Base-by-base conservation (phyloP, 192 early-diverging fungal species). In the Coemansia nantahalensis region DNA sequence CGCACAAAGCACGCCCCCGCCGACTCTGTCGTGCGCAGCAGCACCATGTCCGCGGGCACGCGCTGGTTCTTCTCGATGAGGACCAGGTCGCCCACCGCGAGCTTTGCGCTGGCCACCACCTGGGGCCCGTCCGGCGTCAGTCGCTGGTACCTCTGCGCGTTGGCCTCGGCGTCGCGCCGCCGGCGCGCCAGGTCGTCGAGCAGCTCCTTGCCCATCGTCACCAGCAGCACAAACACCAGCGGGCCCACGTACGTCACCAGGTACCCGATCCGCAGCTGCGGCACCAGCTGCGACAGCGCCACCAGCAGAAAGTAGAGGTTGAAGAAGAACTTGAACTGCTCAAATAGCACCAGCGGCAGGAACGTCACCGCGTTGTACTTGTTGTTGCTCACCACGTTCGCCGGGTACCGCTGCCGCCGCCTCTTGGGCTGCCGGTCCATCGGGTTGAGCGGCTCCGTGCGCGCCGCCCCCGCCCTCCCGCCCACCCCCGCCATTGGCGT, bases 321-420 rank as follows among this genome's bases (percentile, higher is more conserved):
- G 77, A 95, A 93, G 57, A 97, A 94, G 53, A 91, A 88, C 65
- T 89, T 90, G 80, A 97, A 97, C 88, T 92, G 88, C 67, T 92
- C 86, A 35, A 97, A 89, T 38, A 92, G 79, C 11, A 92, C 88
- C 26, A 88, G 53, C 14, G 90, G 90, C 32, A 92, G 48, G 47
- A 92, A 92, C 13, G 83, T 90, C 22, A 90, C 56, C 9, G 89
- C 47, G 62, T 81, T 90, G 71, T 92, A 92, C 65, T 89, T 90
- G 64, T 94, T 91, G 73, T 95, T 95, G 39, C 83, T 74, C 10
- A 94, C 81, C 28, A 90, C 80, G 70, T 98, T 98, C 4, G 84
- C 82, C 17, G 89, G 64, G 59, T 77, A 89, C 58, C 79, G 78
- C 37, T 55, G 32, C 41, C 65, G 62, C 45, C 57, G 59, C 22